Base-by-base conservation (phyloP, 306 rosid genomes). In the Prunus armeniaca region DNA sequence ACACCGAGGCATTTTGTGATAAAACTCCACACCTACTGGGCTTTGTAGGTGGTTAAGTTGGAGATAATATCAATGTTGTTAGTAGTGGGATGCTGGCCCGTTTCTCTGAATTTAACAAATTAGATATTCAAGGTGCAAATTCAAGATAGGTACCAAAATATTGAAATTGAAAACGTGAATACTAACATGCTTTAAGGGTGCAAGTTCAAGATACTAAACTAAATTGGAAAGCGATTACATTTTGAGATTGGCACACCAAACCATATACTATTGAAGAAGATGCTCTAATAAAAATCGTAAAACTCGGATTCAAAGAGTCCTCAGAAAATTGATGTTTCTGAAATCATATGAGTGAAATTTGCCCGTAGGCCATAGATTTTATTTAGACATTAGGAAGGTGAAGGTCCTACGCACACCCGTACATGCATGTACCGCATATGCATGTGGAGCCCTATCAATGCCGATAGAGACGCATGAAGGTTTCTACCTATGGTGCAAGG, bases 401-500 rank as follows among this genome's bases (percentile, higher is more conserved):
- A 18, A 1, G 70, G 60, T 10, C 27, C 63, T 10, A 70, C 55
- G 14, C 7, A 61, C 22, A 58, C 0, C 38, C 55, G 71, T 74
- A 69, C 51, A 19, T 8, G 5, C 18, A 56, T 68, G 83, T 58
- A 60, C 71, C 24, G 50, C 67, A 38, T 51, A 32, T 62, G 72
- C 54, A 80, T 28, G 76, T 68, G 61, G 76, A 74, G 47, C 64
- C 60, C 34, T 38, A 62, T 69, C 18, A 52, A 61, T 51, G 67
- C 45, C 32, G 78, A 81, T 12, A 22, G 57, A 38, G 76, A 78
- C 72, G 11, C 56, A 22, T 46, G 72, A 76, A 80, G 55, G 47
- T 63, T 68, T 82, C 73, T 69, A 2, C 32, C 71, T 28, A 24
- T 65, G 69, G 60, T 18, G 20, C 61, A 47, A 3, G 50, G 57